phyloP scores from a whole-genome alignment of 768 basidiomycete genomes.

The Tricholoma sp. region DNA sequence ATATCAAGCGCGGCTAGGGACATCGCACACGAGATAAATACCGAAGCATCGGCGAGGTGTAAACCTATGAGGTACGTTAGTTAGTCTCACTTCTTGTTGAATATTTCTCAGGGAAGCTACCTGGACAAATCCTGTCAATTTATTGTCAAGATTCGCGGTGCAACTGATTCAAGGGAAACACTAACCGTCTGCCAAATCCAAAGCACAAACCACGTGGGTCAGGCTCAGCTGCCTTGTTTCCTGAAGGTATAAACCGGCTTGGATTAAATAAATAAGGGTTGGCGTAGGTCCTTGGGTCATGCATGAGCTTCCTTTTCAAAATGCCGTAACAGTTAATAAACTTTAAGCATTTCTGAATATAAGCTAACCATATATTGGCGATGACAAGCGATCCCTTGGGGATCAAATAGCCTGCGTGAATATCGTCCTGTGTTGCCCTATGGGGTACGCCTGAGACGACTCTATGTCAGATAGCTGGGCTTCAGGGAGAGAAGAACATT shows the following conservation, averaged over 20 bases:
- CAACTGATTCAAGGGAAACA: conserved; percentile 6
- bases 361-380: conserved; percentile 44
- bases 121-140: conserved; percentile 40
- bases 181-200: conserved; percentile 65
- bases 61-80: conserved; percentile 29
- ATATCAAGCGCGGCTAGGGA: conserved; percentile 49
- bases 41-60: conserved; percentile 49
- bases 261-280: conserved; percentile 55
- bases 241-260: conserved; percentile 50
- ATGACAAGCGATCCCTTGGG: conserved; percentile 53
- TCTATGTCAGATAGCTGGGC: conserved; percentile 10
- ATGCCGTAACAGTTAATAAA: conserved; percentile 11
- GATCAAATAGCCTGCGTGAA: conserved; percentile 58
- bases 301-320: conserved; percentile 40
- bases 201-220: conserved; percentile 62
- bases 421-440: conserved; percentile 52
- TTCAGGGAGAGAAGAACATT: conserved; percentile 2
- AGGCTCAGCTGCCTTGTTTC: conserved; percentile 36
- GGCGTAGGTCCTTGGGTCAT: conserved; percentile 48
- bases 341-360: conserved; percentile 3
- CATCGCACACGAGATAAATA: conserved; percentile 50
- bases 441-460: conserved; percentile 42
- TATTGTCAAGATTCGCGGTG: neutral
- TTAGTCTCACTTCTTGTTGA: neutral
- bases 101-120: conserved; percentile 22